These are phyloP conservation scores for Aspergillus hancockii DNA, from an alignment of 495 filamentous ascomycete species.

Conservation along the genomic window DNA sequence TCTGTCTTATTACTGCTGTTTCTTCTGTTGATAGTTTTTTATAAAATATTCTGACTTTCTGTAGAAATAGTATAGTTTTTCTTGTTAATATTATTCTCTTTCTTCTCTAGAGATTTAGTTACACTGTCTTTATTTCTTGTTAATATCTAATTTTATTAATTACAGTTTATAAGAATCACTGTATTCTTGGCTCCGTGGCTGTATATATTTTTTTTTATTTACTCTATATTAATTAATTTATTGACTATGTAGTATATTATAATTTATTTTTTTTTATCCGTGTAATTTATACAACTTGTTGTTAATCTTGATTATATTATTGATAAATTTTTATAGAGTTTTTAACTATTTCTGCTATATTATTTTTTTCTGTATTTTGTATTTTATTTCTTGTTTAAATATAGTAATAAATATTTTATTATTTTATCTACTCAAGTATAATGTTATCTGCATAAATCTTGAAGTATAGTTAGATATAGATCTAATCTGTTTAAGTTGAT, in stretches of 20 bases:
- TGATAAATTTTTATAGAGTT: too few species aligned
- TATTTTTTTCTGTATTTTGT: neutral
- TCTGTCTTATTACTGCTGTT: neutral
- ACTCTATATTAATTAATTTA: neutral
- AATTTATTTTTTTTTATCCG: neutral
- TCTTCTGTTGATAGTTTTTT: neutral
- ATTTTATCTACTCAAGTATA: neutral
- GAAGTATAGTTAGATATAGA: too few species aligned
- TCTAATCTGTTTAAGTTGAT: neutral
- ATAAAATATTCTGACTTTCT: neutral
- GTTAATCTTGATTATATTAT: neutral
- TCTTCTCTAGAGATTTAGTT: neutral
- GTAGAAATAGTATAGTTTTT: neutral
- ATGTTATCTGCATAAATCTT: too few species aligned
- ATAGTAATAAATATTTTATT: neutral
- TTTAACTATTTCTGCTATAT: too few species aligned
- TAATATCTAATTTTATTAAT: neutral
- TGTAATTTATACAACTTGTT: neutral
- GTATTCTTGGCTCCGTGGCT: neutral
- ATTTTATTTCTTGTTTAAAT: too few species aligned
- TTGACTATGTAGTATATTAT: neutral
- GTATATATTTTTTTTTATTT: too few species aligned
- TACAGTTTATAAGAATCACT: neutral
- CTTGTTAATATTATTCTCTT: neutral
- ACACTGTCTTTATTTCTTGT: neutral